Conservation (phyloP, 176 grass and related monocot species). For the Puccinellia tenuiflora region DNA sequence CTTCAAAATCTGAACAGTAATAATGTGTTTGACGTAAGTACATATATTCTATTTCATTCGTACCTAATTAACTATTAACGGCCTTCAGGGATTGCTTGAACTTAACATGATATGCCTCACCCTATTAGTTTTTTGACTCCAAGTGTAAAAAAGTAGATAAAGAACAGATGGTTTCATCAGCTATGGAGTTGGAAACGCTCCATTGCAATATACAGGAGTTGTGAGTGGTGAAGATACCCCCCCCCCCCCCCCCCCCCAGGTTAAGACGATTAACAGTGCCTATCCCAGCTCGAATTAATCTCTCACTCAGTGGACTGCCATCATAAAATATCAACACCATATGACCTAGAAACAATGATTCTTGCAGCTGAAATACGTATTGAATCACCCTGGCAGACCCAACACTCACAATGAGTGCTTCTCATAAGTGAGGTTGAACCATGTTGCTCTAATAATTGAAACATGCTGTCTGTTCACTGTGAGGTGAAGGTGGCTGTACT, state of each 20-base stretch:
- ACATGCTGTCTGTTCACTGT: slow-evolving; percentile 19
- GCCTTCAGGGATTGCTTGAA: not conserved
- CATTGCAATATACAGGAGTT: slow-evolving; percentile 14
- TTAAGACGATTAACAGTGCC: not conserved
- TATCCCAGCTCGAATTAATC: slow-evolving; percentile 19
- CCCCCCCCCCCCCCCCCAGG: too few species aligned
- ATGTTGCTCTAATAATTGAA: slow-evolving; percentile 22
- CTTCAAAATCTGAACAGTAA: slow-evolving; percentile 84
- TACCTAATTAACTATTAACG: slow-evolving; percentile 15
- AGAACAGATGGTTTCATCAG: slow-evolving; percentile 9
- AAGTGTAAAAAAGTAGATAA: slow-evolving; percentile 8
- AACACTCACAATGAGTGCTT: slow-evolving; percentile 33
- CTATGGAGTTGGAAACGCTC: not conserved
- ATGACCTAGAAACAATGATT: slow-evolving; percentile 38
- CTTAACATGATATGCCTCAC: not conserved
- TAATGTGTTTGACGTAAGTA: slow-evolving; percentile 30
- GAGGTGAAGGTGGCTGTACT: slow-evolving; percentile 32
- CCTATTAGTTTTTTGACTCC: not conserved
- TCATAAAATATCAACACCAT: slow-evolving; percentile 35
- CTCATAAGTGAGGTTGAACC: slow-evolving; percentile 29
- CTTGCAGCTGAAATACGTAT: slow-evolving; percentile 27
- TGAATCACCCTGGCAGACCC: slow-evolving; percentile 8
- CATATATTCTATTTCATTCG: slow-evolving; percentile 6
- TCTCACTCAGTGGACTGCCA: slow-evolving; percentile 14
- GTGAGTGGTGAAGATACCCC: slow-evolving; percentile 13